Evolutionary conservation across 2,329 filamentous ascomycete species (phyloP).

Genomic region (Alternaria arborescens): DNA sequence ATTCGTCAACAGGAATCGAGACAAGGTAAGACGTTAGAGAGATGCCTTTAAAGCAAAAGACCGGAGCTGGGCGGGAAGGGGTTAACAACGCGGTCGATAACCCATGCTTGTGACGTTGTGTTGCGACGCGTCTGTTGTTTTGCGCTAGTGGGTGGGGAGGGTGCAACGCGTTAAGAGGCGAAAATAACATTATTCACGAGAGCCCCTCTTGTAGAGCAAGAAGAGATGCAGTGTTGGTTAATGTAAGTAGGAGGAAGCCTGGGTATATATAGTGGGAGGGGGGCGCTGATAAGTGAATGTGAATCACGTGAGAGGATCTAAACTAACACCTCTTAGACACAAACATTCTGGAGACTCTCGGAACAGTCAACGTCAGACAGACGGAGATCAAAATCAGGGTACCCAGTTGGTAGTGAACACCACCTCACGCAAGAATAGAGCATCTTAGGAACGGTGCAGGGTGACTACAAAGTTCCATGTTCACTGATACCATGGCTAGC

Average conservation of each 20-base stretch:
- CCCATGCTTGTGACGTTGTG: conserved; percentile 1
- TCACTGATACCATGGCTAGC: background rate
- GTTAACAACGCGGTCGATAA: background rate
- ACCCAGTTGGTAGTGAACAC: too few species aligned
- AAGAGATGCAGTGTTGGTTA: too few species aligned
- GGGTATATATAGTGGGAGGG: too few species aligned
- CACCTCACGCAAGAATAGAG: too few species aligned
- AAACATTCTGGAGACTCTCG: background rate
- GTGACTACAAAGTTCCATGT: too few species aligned
- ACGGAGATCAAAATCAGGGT: too few species aligned
- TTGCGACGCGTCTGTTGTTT: conserved; percentile 4
- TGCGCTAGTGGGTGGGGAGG: conserved; percentile 4
- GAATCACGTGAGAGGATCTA: too few species aligned
- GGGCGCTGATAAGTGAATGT: too few species aligned
- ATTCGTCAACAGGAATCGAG: too few species aligned
- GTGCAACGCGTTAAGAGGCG: conserved; percentile 1
- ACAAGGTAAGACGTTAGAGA: background rate
- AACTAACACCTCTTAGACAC: background rate
- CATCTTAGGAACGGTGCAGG: too few species aligned
- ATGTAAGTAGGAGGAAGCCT: too few species aligned
- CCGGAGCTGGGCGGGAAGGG: background rate
- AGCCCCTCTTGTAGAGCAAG: background rate
- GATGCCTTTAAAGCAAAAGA: background rate
- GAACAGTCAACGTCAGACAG: too few species aligned
- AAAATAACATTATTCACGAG: background rate